phyloP scores from a whole-genome alignment of 805 yeast genomes.

The Saccharomyces kudriavzevii region DNA sequence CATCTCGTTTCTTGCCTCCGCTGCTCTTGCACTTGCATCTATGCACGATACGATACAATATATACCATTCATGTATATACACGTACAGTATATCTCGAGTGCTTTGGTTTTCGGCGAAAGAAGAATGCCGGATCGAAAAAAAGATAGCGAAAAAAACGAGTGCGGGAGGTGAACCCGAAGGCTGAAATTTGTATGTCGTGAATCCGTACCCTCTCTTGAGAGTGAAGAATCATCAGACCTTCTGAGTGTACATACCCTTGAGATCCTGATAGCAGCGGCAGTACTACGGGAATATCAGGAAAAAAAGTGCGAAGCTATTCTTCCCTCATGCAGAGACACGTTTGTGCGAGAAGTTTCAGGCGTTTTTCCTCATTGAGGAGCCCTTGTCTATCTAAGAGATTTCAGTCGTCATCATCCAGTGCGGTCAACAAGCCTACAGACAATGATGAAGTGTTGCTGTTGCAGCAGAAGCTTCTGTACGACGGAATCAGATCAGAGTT shows the following conservation, averaged over 20 bases:
- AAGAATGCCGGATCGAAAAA: not conserved
- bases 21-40: not conserved
- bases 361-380: not conserved
- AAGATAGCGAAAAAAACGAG: not conserved
- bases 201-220: not conserved
- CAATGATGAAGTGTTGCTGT: slow-evolving; percentile 14
- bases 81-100: no score
- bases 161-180: not conserved
- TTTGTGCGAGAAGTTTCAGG: not conserved
- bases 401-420: not conserved
- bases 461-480: slow-evolving; percentile 24
- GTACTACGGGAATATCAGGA: not conserved
- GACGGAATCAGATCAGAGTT: slow-evolving; percentile 19
- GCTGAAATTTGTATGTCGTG: not conserved
- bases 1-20: not conserved
- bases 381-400: not conserved
- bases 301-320: not conserved
- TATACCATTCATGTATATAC: not conserved
- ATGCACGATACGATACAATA: not conserved
- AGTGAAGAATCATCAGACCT: not conserved
- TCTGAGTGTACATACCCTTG: not conserved
- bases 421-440: not conserved
- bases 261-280: not conserved
- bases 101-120: not conserved
- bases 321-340: not conserved